A percentile compares a stretch with the other conserved stretches of the same genome.
Evolutionary conservation across 208 protist genomes (phyloP).

Genomic region (Porcisia deanei): DNA sequence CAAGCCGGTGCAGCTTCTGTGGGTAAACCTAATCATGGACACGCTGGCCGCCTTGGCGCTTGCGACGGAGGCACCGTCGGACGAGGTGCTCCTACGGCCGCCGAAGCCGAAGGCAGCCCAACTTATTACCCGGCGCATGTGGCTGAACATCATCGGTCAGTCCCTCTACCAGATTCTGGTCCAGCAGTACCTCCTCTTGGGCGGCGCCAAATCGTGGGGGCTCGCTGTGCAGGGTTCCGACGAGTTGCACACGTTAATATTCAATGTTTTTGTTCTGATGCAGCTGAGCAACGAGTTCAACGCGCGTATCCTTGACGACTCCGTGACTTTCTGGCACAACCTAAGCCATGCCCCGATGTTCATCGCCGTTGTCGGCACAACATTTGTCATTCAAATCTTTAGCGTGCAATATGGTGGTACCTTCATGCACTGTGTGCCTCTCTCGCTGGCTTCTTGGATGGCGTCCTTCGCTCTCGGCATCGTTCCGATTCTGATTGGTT

Average conservation of each 20-base stretch:
- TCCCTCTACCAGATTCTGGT: slow-evolving; percentile 76
- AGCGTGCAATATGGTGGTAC: slow-evolving; percentile 80
- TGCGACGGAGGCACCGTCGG: slow-evolving; percentile 87
- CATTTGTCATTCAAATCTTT: slow-evolving; percentile 60
- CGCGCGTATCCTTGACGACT: slow-evolving; percentile 61
- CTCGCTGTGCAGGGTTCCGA: slow-evolving; percentile 7
- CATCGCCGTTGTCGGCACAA: slow-evolving; percentile 60
- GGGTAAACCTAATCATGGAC: slow-evolving; percentile 95
- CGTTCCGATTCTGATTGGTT: slow-evolving; percentile 52
- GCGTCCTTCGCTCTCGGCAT: slow-evolving; percentile 51
- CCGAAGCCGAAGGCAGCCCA: slow-evolving; percentile 86
- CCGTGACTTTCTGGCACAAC: slow-evolving; percentile 56
- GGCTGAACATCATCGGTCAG: slow-evolving; percentile 83
- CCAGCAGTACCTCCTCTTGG: slow-evolving; percentile 63
- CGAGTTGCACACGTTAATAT: slow-evolving; percentile 71
- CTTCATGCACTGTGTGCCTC: slow-evolving; percentile 80
- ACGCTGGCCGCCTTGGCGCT: slow-evolving; percentile 92
- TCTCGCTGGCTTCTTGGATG: slow-evolving; percentile 61
- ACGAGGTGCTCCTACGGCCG: slow-evolving; percentile 63
- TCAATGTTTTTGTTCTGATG: slow-evolving; percentile 90
- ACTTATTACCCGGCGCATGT: slow-evolving; percentile 93
- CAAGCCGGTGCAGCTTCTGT: slow-evolving; percentile 93
- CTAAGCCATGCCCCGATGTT: slow-evolving; percentile 56
- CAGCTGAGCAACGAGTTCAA: slow-evolving; percentile 93
- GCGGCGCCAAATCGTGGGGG: slow-evolving; percentile 22